These are phyloP conservation scores for Sugiyamaella qingdaonensis DNA, from an alignment of 805 yeast species.

Conservation along the genomic window DNA sequence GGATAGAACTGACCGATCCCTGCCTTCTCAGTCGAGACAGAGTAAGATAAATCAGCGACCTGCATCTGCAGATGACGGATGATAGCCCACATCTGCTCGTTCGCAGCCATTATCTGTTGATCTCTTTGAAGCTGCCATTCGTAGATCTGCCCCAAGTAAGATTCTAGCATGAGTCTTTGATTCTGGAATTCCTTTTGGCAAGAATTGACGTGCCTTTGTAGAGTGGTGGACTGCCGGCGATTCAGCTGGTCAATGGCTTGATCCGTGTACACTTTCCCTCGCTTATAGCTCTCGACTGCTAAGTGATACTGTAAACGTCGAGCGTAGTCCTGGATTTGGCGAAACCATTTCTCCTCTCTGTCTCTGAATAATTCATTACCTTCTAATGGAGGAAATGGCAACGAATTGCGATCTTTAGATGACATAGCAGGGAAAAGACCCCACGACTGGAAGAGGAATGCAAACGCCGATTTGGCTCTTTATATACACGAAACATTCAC, in stretches of 20 bases:
- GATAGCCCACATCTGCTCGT: neutral
- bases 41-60: neutral
- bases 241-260: neutral
- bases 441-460: too few relatives aligned
- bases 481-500: too few relatives aligned
- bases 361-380: neutral
- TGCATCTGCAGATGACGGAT: conserved; percentile 3
- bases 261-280: neutral
- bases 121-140: conserved; percentile 5
- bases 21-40: neutral
- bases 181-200: neutral
- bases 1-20: conserved; percentile 1
- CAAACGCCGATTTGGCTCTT: too few relatives aligned
- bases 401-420: neutral
- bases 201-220: neutral
- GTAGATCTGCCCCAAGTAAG: conserved; percentile 2
- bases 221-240: neutral
- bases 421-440: too few relatives aligned
- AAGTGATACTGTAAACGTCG: neutral
- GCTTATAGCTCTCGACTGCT: neutral
- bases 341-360: neutral
- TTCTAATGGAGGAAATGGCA: neutral
- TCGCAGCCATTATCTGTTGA: neutral
- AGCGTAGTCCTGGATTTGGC: neutral
- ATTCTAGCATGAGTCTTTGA: neutral